A percentile compares a stretch with the other conserved stretches of the same genome.
phyloP scores from a whole-genome alignment of 805 yeast species.

The Maudiozyma saulgeensis region DNA sequence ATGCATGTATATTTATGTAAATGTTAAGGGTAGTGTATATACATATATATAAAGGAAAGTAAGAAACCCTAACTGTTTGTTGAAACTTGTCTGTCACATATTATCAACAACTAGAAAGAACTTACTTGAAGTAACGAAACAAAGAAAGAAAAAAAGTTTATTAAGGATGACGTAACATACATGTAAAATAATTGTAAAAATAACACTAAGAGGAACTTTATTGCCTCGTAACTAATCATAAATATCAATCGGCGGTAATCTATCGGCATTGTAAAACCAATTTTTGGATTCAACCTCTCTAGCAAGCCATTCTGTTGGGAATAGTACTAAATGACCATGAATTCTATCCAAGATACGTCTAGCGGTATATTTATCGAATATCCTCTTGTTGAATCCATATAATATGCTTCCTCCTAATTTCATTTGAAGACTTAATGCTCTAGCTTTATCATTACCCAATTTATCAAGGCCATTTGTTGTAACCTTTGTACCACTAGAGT shows the following conservation, averaged over 20 bases:
- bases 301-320: slow-evolving; percentile 85
- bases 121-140: no score
- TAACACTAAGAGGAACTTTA: no score
- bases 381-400: slow-evolving; percentile 34
- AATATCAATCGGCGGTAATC: slow-evolving; percentile 91
- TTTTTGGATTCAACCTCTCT: slow-evolving; percentile 83
- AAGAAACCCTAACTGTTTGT: no score
- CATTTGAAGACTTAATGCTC: slow-evolving; percentile 21
- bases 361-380: slow-evolving; percentile 68
- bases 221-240: slow-evolving; percentile 43
- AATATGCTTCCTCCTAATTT: slow-evolving; percentile 24
- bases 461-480: background rate
- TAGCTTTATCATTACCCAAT: slow-evolving; percentile 3
- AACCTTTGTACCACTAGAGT: background rate
- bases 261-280: slow-evolving; percentile 91
- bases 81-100: no score
- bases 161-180: background rate
- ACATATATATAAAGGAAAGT: no score
- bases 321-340: slow-evolving; percentile 82
- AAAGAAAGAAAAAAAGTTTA: no score
- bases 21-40: no score
- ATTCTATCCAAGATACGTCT: slow-evolving; percentile 60
- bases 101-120: no score
- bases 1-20: no score
- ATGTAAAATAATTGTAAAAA: background rate